Evolutionary conservation across 345 rosid species (phyloP).

Genomic region (Brassica incana): DNA sequence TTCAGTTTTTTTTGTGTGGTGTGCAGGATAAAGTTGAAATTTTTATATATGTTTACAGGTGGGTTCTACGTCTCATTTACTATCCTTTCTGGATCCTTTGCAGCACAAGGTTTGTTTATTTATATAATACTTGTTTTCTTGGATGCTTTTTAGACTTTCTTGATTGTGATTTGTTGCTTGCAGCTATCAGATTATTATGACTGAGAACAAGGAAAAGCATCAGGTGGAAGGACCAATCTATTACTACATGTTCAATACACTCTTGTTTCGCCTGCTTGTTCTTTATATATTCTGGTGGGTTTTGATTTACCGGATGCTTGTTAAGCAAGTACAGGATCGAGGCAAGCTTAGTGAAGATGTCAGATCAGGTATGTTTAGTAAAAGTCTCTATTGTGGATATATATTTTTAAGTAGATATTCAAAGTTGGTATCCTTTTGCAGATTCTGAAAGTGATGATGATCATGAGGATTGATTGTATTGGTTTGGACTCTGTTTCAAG

Average conservation of each 20-base stretch:
- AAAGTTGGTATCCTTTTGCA: constrained; percentile 39
- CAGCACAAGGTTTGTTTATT: constrained; percentile 85
- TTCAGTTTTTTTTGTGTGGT: background rate
- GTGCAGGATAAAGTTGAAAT: constrained; percentile 86
- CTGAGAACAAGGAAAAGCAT: constrained; percentile 60
- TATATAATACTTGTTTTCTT: constrained; percentile 9
- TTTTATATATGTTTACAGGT: constrained; percentile 80
- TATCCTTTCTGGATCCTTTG: constrained; percentile 97
- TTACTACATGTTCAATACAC: constrained; percentile 82
- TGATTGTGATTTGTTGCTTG: background rate
- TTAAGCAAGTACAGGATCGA: constrained; percentile 73
- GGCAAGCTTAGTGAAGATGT: constrained; percentile 85
- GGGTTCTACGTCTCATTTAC: constrained; percentile 91
- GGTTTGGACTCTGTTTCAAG: background rate
- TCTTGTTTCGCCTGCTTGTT: constrained; percentile 68
- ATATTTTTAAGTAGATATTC: background rate
- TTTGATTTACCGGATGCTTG: constrained; percentile 77
- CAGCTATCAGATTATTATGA: constrained; percentile 78
- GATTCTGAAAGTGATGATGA: constrained; percentile 86
- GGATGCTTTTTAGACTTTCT: background rate
- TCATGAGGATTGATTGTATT: constrained; percentile 60
- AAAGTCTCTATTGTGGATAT: background rate
- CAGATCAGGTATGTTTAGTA: constrained; percentile 68
- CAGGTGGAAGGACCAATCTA: constrained; percentile 63
- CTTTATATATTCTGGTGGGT: constrained; percentile 96